Evolutionary conservation across 768 basidiomycete genomes (phyloP).

Genomic region (Tylopilus sp.): DNA sequence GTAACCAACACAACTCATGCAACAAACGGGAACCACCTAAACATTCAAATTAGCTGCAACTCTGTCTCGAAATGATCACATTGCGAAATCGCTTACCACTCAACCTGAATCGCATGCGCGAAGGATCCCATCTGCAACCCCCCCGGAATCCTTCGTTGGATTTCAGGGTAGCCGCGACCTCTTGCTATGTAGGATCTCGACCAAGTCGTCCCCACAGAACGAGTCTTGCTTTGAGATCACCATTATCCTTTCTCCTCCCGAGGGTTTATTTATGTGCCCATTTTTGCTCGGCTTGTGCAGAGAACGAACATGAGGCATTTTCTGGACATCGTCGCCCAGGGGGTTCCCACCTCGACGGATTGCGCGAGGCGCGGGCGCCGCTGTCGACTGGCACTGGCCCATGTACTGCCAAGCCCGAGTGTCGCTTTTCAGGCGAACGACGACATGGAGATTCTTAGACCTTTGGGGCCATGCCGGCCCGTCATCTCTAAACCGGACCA

Average conservation of each 20-base stretch:
- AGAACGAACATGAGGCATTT: background rate
- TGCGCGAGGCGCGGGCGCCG: conserved; percentile 4
- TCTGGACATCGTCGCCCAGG: no score
- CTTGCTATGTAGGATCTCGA: conserved; percentile 7
- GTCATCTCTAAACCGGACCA: conserved; percentile 7
- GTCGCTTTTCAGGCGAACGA: conserved; percentile 9
- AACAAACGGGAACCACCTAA: conserved; percentile 8
- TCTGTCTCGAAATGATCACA: background rate
- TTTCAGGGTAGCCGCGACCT: background rate
- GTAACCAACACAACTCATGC: conserved; percentile 10
- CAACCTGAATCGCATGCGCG: conserved; percentile 1
- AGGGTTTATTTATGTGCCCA: conserved; percentile 6
- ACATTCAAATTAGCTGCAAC: background rate
- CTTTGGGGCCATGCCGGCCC: conserved; percentile 6
- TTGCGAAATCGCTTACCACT: background rate
- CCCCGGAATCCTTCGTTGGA: background rate
- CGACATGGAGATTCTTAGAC: conserved; percentile 12
- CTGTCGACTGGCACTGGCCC: conserved; percentile 14
- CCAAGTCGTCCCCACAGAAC: conserved; percentile 8
- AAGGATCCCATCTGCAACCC: conserved; percentile 4
- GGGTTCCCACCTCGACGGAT: background rate
- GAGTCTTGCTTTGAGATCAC: conserved; percentile 4
- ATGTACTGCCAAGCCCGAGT: conserved; percentile 10
- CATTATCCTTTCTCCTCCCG: background rate
- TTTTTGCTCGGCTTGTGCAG: conserved; percentile 10